Percentiles rank a stretch among this genome's conserved stretches.
These are phyloP conservation scores for Penicillium sp. DNA, from an alignment of 2,329 filamentous ascomycete species.

Conservation along the genomic window DNA sequence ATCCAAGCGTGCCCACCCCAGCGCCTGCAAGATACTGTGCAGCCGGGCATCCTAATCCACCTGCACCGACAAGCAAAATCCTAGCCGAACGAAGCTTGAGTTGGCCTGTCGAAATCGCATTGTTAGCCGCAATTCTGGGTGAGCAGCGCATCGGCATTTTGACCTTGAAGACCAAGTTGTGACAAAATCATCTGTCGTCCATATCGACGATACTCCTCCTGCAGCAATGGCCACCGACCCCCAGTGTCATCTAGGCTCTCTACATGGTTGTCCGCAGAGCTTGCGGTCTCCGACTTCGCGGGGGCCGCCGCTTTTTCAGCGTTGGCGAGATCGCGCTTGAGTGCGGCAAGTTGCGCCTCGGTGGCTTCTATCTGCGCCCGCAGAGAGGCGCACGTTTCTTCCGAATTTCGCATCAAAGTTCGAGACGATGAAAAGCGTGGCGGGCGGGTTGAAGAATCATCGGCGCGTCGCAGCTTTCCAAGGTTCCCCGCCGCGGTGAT, in stretches of 20 bases:
- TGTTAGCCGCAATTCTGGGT: slow-evolving; percentile 3
- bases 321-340: slow-evolving; percentile 37
- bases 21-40: slow-evolving; percentile 89
- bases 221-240: slow-evolving; percentile 64
- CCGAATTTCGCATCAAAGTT: slow-evolving; percentile 15
- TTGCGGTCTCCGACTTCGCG: slow-evolving; percentile 13
- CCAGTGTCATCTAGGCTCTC: slow-evolving; percentile 1
- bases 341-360: slow-evolving; percentile 34
- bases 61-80: slow-evolving; percentile 80
- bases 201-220: slow-evolving; percentile 79
- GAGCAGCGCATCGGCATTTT: slow-evolving; percentile 12
- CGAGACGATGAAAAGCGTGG: too few relatives aligned
- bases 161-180: slow-evolving; percentile 71
- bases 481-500: too few relatives aligned
- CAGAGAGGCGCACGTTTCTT: slow-evolving; percentile 33
- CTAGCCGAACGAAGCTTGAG: slow-evolving; percentile 65
- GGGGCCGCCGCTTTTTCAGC: slow-evolving; percentile 28
- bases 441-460: too few relatives aligned
- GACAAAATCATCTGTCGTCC: slow-evolving; percentile 88
- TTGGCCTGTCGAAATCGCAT: slow-evolving; percentile 58
- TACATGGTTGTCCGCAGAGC: not conserved
- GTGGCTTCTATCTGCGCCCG: slow-evolving; percentile 39
- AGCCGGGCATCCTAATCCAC: slow-evolving; percentile 87
- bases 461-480: too few relatives aligned
- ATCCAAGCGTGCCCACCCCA: slow-evolving; percentile 75